Evolutionary conservation across 2,329 filamentous ascomycete genomes (phyloP).

Genomic region (Fusarium avenaceum): DNA sequence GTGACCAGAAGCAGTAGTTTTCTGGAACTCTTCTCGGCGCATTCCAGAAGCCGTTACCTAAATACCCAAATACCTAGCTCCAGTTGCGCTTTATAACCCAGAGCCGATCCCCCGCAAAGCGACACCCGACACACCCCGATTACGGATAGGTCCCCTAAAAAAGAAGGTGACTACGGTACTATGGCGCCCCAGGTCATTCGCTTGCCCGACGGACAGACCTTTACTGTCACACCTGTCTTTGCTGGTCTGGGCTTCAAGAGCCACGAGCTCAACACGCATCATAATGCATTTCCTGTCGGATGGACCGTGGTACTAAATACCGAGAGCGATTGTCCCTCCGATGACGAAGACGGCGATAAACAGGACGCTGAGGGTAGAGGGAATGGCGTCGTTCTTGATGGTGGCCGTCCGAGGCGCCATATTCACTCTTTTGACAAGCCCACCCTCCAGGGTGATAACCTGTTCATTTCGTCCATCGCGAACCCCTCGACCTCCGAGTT

Average conservation of each 20-base stretch:
- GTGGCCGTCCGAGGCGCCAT: slow-evolving; percentile 36
- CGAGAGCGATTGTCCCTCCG: slow-evolving; percentile 52
- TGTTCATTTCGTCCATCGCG: slow-evolving; percentile 94
- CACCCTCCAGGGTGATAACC: slow-evolving; percentile 81
- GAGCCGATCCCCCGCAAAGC: slow-evolving; percentile 45
- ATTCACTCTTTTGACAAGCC: slow-evolving; percentile 72
- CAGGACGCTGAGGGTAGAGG: slow-evolving; percentile 34
- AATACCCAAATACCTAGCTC: slow-evolving; percentile 8
- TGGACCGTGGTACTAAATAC: slow-evolving; percentile 92
- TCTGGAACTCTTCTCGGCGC: slow-evolving; percentile 44
- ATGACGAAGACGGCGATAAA: slow-evolving; percentile 48
- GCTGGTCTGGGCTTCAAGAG: slow-evolving; percentile 92
- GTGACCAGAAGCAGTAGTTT: slow-evolving; percentile 43
- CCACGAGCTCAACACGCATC: slow-evolving; percentile 77
- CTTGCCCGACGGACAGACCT: slow-evolving; percentile 88
- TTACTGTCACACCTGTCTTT: slow-evolving; percentile 87
- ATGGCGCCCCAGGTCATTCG: slow-evolving; percentile 67
- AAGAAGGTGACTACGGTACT: slow-evolving; percentile 8
- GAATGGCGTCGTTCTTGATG: slow-evolving; percentile 42
- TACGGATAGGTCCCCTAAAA: slow-evolving; percentile 16
- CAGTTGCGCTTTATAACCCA: slow-evolving; percentile 45
- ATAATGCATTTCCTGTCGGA: slow-evolving; percentile 82
- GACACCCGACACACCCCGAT: slow-evolving; percentile 31
- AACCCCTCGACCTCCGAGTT: slow-evolving; percentile 85
- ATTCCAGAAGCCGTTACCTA: slow-evolving; percentile 35